Conservation (phyloP, 352 stramenopile genomes). For the Phytophthora fragariae region DNA sequence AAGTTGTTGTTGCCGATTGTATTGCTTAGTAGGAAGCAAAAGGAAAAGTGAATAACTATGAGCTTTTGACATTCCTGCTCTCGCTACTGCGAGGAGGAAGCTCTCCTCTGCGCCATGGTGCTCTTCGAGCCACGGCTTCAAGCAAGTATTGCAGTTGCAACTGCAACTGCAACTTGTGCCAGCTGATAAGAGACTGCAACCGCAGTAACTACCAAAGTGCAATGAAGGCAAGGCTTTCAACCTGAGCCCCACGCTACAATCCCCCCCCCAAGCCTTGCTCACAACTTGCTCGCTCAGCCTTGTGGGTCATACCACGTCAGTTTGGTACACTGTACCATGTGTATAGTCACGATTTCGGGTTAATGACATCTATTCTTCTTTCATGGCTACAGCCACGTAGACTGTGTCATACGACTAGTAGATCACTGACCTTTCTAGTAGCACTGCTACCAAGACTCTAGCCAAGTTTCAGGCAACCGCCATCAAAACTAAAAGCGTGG, state of each 20-base stretch:
- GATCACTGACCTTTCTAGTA: no score
- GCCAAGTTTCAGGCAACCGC: no score
- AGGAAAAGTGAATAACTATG: not conserved
- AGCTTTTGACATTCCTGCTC: not conserved
- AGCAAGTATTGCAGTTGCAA: not conserved
- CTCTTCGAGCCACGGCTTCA: not conserved
- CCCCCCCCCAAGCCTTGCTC: constrained; percentile 1
- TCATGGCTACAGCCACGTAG: no score
- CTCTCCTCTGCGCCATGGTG: not conserved
- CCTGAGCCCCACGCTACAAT: constrained; percentile 3
- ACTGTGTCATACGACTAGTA: no score
- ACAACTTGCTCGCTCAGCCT: not conserved
- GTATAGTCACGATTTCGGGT: no score
- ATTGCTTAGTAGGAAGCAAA: constrained; percentile 12
- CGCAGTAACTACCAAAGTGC: constrained; percentile 1
- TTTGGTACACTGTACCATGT: no score
- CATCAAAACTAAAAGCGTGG: no score
- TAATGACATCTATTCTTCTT: no score
- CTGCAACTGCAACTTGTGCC: constrained; percentile 1
- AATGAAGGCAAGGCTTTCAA: constrained; percentile 3
- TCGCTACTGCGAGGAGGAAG: not conserved
- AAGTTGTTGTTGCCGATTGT: constrained; percentile 12
- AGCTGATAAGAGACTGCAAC: constrained; percentile 1
- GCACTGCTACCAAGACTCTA: no score
- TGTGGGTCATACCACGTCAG: not conserved